Evolutionary conservation across 148 eudicot species (phyloP).

Genomic region (Persicaria tinctoria): DNA sequence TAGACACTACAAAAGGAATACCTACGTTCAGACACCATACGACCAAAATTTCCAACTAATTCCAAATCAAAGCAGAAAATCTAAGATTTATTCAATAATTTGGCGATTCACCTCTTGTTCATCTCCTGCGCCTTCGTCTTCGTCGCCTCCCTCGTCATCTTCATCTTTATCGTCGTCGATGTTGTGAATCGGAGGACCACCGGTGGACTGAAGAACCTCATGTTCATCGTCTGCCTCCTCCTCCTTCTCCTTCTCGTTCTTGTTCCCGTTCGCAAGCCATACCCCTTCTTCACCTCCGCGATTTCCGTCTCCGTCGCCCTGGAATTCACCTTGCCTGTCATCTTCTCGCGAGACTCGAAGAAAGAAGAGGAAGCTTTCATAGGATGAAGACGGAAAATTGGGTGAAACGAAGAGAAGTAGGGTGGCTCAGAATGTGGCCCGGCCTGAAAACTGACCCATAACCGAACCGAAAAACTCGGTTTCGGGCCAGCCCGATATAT

Average conservation of each 20-base stretch:
- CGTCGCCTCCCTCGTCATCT: slow-evolving; percentile 41
- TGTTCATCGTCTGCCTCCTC: slow-evolving; percentile 32
- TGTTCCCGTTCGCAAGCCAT: slow-evolving; percentile 7
- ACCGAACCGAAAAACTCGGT: too few relatives aligned
- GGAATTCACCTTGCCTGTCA: slow-evolving; percentile 18
- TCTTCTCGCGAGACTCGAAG: slow-evolving; percentile 12
- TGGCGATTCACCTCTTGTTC: too few relatives aligned
- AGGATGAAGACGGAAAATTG: slow-evolving; percentile 9
- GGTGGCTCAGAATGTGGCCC: too few relatives aligned
- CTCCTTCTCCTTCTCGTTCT: slow-evolving; percentile 20
- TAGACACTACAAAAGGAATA: background rate
- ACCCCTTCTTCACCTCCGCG: slow-evolving; percentile 13
- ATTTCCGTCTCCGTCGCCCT: slow-evolving; percentile 30
- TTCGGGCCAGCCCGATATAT: too few relatives aligned
- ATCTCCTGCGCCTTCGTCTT: slow-evolving; percentile 28
- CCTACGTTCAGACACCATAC: background rate
- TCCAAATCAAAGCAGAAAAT: too few relatives aligned
- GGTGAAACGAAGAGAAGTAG: slow-evolving; percentile 12
- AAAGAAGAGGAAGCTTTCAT: background rate
- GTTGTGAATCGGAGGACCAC: slow-evolving; percentile 28
- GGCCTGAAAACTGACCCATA: too few relatives aligned
- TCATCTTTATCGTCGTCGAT: slow-evolving; percentile 44
- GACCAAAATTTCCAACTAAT: background rate
- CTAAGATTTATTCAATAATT: background rate
- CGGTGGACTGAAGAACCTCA: slow-evolving; percentile 33